phyloP scores from a whole-genome alignment of 2,329 filamentous ascomycete genomes.

The Arthrobotrys iridis region DNA sequence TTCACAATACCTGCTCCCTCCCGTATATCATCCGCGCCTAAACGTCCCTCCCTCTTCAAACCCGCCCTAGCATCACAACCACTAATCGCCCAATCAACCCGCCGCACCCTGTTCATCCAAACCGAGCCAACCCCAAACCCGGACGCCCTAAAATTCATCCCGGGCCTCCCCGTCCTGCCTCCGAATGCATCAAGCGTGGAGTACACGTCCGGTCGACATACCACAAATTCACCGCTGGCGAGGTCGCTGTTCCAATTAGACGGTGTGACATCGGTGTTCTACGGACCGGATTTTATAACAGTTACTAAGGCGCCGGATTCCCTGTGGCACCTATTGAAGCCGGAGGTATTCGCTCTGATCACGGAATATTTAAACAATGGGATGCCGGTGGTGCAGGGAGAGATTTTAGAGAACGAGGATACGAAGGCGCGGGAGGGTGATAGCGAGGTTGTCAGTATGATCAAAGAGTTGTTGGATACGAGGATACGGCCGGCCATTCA shows the following conservation, averaged over 20 bases:
- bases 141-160: constrained; percentile 96
- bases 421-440: constrained; percentile 70
- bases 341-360: constrained; percentile 93
- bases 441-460: constrained; percentile 95
- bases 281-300: constrained; percentile 94
- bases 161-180: constrained; percentile 86
- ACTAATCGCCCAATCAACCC: neutral
- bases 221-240: constrained; percentile 89
- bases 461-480: constrained; percentile 96
- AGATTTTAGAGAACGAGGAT: constrained; percentile 62
- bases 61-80: neutral
- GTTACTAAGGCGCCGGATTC: constrained; percentile 88
- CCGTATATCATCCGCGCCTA: neutral
- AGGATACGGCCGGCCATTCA: constrained; percentile 94
- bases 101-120: constrained; percentile 84
- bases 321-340: constrained; percentile 93
- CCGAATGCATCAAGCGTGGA: constrained; percentile 82
- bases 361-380: constrained; percentile 90
- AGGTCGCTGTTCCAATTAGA: constrained; percentile 91
- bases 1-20: neutral
- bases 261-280: constrained; percentile 93
- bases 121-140: constrained; percentile 92
- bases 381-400: constrained; percentile 76
- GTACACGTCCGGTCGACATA: constrained; percentile 87
- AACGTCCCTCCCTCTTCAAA: constrained; percentile 1